These are phyloP conservation scores for Aspergillus terreus DNA, from an alignment of 2,329 filamentous ascomycete species.

Conservation along the genomic window DNA sequence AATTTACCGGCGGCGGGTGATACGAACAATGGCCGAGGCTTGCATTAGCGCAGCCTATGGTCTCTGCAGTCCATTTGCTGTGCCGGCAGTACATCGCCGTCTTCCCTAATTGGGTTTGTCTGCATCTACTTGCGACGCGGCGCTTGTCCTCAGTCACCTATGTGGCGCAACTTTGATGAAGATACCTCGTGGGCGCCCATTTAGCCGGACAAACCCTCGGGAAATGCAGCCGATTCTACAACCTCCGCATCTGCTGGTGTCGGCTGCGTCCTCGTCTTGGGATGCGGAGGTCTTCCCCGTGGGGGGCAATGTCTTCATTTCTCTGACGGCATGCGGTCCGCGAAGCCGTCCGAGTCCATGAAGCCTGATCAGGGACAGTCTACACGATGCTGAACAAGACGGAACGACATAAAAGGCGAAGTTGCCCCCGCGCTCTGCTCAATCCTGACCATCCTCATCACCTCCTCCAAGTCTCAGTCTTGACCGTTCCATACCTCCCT, in stretches of 20 bases:
- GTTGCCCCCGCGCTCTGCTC: not conserved
- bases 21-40: slow-evolving; percentile 1
- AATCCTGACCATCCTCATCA: not conserved
- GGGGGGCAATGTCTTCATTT: slow-evolving; percentile 1
- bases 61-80: not conserved
- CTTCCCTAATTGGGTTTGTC: not conserved
- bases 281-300: not conserved
- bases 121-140: not conserved
- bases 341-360: slow-evolving; percentile 5
- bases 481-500: not conserved
- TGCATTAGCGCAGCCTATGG: not conserved
- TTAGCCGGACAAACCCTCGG: not conserved
- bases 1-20: not conserved
- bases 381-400: not conserved
- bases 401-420: not conserved
- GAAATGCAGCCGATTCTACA: not conserved
- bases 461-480: not conserved
- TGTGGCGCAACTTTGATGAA: not conserved
- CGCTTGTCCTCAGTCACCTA: not conserved
- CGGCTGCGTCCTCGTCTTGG: not conserved
- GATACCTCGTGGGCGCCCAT: not conserved
- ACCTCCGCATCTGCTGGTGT: not conserved
- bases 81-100: not conserved
- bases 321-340: slow-evolving; percentile 13
- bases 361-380: not conserved